Evolutionary conservation across 106 monocot genomes (phyloP), one percentile per base, ranked within the genome.

Genomic region (Acanthochlamys bracteata): DNA sequence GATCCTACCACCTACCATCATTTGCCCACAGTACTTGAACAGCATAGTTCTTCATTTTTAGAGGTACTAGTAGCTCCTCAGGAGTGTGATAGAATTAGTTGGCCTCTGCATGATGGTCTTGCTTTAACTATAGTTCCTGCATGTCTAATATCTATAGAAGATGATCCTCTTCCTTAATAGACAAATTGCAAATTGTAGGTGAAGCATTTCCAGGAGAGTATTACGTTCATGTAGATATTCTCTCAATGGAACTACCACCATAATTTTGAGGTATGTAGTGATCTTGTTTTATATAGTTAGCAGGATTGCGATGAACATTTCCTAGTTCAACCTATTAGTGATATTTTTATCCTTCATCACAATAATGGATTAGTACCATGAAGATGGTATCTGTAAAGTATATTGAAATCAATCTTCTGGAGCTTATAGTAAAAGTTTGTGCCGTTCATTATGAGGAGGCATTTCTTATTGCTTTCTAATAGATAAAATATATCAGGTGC

Each of bases 101-200:
- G 25, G 20, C 53, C 20, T 22, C 23, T n/a, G 16, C 42, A 42
- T 33, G 33, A 20, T 58, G 46, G 7, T 40, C 24, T 39, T 24
- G 7, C 56, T n/a, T 20, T 25, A 54, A 49, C 33, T 33, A 40
- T 21, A 3, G 53, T 55, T 42, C 24, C 23, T 53, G 4, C 55
- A 14, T 53, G 13, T 51, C 14, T 74, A 33, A n/a, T 75, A 89
- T n/a, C 83, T 74, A 89, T 91, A 45, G 96, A 98, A 55, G 88
- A 92, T 83, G 96, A 98, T 76, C 88, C 88, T 23, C 77, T 92
- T 70, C 96, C 96, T 91, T 70, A 43, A 88, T 98, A 79, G 82
- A 91, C 19, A 81, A 85, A 8, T 80, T 98, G 65, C 90, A 88
- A 60, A 88, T 98, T 77, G 67, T 88, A 52, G 91, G 96, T 65